Conservation (phyloP, 768 basidiomycete species). For the Rhodotorula toruloides region DNA sequence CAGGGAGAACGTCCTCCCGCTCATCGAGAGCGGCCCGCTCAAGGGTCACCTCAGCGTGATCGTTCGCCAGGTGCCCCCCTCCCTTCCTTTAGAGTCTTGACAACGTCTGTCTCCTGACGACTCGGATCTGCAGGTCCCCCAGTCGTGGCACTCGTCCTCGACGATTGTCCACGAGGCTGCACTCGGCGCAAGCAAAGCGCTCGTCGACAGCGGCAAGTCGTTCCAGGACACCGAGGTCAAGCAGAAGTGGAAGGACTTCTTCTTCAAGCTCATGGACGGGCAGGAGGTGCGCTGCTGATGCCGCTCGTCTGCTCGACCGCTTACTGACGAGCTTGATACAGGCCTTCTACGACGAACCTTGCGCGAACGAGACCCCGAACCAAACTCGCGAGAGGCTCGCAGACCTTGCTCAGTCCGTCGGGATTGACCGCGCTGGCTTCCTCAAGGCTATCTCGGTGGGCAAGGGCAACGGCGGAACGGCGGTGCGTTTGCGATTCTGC, state of each 20-base stretch:
- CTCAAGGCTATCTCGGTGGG: slow-evolving; percentile 18
- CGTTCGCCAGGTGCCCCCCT: slow-evolving; percentile 14
- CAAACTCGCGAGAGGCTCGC: slow-evolving; percentile 32
- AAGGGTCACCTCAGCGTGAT: slow-evolving; percentile 17
- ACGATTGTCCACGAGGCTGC: slow-evolving; percentile 38
- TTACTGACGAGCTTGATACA: too few relatives aligned
- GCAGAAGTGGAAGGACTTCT: slow-evolving; percentile 11
- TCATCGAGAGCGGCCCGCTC: slow-evolving; percentile 12
- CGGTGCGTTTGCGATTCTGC: not conserved
- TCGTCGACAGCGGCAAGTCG: slow-evolving; percentile 4
- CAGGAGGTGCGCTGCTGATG: slow-evolving; percentile 30
- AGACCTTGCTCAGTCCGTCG: slow-evolving; percentile 21
- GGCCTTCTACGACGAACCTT: slow-evolving; percentile 34
- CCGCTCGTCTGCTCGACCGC: too few relatives aligned
- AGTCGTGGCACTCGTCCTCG: slow-evolving; percentile 33
- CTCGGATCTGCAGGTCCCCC: slow-evolving; percentile 16
- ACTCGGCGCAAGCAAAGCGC: slow-evolving; percentile 19
- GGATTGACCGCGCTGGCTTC: slow-evolving; percentile 7
- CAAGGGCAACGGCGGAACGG: slow-evolving; percentile 28
- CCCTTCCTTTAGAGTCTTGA: not conserved
- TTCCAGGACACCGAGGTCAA: slow-evolving; percentile 13
- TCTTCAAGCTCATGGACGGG: slow-evolving; percentile 26
- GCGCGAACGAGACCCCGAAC: slow-evolving; percentile 24
- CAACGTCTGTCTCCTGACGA: not conserved
- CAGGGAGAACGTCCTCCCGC: slow-evolving; percentile 12